Conservation (phyloP, 2,329 filamentous ascomycete genomes). For the Xylaria polymorpha region DNA sequence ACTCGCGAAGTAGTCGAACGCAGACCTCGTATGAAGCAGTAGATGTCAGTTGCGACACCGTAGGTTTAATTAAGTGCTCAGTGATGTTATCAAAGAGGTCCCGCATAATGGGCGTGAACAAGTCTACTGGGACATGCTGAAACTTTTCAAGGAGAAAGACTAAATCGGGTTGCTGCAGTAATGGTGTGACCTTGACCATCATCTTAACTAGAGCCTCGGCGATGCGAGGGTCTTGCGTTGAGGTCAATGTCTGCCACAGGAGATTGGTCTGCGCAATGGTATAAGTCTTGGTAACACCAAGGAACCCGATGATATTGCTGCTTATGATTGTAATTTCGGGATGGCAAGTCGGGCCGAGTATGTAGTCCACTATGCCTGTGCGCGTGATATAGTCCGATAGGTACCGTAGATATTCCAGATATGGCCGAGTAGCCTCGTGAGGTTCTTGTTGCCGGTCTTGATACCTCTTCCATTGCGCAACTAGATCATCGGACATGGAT, state of each 20-base stretch:
- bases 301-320: constrained; percentile 86
- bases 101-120: constrained; percentile 71
- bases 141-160: constrained; percentile 79
- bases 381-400: constrained; percentile 76
- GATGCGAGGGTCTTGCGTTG: constrained; percentile 86
- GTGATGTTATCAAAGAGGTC: constrained; percentile 70
- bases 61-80: constrained; percentile 58
- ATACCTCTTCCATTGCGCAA: constrained; percentile 71
- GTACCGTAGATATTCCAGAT: constrained; percentile 66
- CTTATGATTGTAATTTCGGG: constrained; percentile 87
- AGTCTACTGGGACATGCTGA: constrained; percentile 69
- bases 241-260: constrained; percentile 85
- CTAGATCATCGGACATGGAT: constrained; percentile 77
- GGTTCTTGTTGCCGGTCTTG: constrained; percentile 58
- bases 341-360: constrained; percentile 90
- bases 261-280: constrained; percentile 77
- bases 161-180: constrained; percentile 63
- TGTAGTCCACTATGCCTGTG: constrained; percentile 82
- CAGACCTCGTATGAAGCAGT: constrained; percentile 62
- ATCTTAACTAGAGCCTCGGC: constrained; percentile 82
- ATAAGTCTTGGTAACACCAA: constrained; percentile 83
- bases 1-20: constrained; percentile 77
- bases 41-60: constrained; percentile 28
- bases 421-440: constrained; percentile 48
- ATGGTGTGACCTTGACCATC: constrained; percentile 60